A percentile compares a stretch with the other conserved stretches of the same genome.
Evolutionary conservation across 495 filamentous ascomycete species (phyloP).

Genomic region (Parathielavia hyrcaniae): DNA sequence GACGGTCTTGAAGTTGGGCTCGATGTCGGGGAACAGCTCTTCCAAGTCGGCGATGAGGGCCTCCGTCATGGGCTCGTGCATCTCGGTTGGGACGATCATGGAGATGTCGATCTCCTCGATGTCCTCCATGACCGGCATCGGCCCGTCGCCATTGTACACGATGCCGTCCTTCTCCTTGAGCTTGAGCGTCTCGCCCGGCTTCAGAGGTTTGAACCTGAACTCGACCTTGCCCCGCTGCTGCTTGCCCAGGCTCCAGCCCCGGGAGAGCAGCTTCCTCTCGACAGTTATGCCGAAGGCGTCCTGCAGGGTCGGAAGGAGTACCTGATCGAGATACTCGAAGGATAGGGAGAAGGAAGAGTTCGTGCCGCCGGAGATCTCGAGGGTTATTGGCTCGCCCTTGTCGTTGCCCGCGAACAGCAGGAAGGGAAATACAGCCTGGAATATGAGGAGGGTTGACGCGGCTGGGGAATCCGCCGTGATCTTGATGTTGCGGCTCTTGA

Average conservation of each 20-base stretch:
- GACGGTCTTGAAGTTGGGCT: slow-evolving; percentile 42
- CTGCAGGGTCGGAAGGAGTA: slow-evolving; percentile 64
- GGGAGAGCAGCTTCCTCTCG: slow-evolving; percentile 47
- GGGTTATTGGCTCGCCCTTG: slow-evolving; percentile 38
- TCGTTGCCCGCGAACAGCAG: slow-evolving; percentile 53
- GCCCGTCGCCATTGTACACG: slow-evolving; percentile 3
- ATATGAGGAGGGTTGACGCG: slow-evolving; percentile 59
- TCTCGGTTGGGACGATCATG: slow-evolving; percentile 44
- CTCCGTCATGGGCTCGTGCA: slow-evolving; percentile 39
- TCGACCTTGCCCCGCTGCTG: slow-evolving; percentile 52
- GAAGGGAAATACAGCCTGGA: slow-evolving; percentile 78
- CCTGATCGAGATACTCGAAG: slow-evolving; percentile 71
- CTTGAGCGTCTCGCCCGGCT: slow-evolving; percentile 39
- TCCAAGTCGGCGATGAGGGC: slow-evolving; percentile 35
- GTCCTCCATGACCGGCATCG: slow-evolving; percentile 13
- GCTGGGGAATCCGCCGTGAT: slow-evolving; percentile 41
- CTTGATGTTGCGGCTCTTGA: slow-evolving; percentile 37
- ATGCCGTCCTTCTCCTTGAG: slow-evolving; percentile 31
- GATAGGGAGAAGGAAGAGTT: slow-evolving; percentile 67
- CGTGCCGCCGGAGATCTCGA: slow-evolving; percentile 70
- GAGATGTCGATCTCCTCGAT: slow-evolving; percentile 57
- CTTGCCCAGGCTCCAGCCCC: slow-evolving; percentile 64
- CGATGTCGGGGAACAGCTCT: slow-evolving; percentile 40
- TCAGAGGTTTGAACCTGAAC: slow-evolving; percentile 53
- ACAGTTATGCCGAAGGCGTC: slow-evolving; percentile 55